phyloP scores from a whole-genome alignment of 2,329 filamentous ascomycete genomes.

The Penicillium nordicum region DNA sequence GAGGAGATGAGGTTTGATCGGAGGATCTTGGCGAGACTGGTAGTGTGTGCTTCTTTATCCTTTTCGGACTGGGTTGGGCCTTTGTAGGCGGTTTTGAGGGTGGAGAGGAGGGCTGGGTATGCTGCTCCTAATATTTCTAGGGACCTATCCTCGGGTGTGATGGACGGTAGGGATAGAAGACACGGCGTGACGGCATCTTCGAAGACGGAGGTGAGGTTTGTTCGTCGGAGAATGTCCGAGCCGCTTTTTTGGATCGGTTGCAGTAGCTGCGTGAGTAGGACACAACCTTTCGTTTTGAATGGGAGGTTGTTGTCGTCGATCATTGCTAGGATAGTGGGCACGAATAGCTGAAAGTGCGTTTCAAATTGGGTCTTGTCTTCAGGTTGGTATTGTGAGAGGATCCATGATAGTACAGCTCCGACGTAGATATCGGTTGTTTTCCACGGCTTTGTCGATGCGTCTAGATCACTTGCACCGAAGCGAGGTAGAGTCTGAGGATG shows the following conservation, averaged over 20 bases:
- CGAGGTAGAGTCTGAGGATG: slow-evolving; percentile 37
- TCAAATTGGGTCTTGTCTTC: slow-evolving; percentile 34
- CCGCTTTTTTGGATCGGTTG: slow-evolving; percentile 32
- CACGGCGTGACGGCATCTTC: slow-evolving; percentile 54
- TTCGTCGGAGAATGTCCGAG: slow-evolving; percentile 41
- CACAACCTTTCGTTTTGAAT: slow-evolving; percentile 41
- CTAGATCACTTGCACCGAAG: slow-evolving; percentile 36
- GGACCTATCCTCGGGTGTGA: slow-evolving; percentile 72
- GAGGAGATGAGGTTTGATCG: slow-evolving; percentile 37
- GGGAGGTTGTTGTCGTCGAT: slow-evolving; percentile 41
- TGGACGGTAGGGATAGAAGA: slow-evolving; percentile 70
- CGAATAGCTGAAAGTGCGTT: slow-evolving; percentile 43
- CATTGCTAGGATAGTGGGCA: slow-evolving; percentile 43
- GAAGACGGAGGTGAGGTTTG: slow-evolving; percentile 46
- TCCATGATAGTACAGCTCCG: slow-evolving; percentile 36
- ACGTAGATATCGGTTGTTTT: slow-evolving; percentile 36
- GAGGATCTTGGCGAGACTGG: slow-evolving; percentile 27
- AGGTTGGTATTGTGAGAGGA: slow-evolving; percentile 36
- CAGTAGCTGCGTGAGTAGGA: slow-evolving; percentile 36
- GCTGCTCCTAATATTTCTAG: slow-evolving; percentile 60
- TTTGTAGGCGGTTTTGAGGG: slow-evolving; percentile 50
- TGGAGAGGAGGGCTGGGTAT: slow-evolving; percentile 63
- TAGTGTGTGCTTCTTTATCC: slow-evolving; percentile 24
- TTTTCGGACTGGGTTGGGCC: slow-evolving; percentile 22
- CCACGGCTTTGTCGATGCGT: slow-evolving; percentile 40